Conservation (phyloP, 78 protist species). For the Dictyostelium capitatum region DNA sequence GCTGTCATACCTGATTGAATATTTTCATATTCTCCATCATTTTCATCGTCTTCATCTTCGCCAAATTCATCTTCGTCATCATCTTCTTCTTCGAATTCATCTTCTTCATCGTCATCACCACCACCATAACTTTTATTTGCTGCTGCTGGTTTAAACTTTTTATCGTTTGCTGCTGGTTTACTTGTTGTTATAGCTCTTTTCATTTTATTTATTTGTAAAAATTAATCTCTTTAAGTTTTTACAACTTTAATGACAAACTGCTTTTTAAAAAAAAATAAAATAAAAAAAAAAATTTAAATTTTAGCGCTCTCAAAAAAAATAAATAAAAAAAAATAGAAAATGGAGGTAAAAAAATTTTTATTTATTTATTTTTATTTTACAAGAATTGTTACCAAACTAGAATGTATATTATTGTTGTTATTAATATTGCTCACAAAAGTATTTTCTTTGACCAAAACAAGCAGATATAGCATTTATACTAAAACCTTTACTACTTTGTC, state of each 20-base stretch:
- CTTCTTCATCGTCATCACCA: slow-evolving; percentile 59
- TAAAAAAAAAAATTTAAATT: background rate
- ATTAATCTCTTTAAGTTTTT: background rate
- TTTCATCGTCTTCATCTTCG: slow-evolving; percentile 32
- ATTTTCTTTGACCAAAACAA: no score
- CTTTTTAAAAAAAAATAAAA: background rate
- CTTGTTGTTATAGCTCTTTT: background rate
- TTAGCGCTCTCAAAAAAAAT: background rate
- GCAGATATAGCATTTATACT: no score
- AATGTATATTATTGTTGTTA: no score
- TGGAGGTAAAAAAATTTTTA: background rate
- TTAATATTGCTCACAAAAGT: no score
- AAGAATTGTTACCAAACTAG: no score
- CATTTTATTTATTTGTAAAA: background rate
- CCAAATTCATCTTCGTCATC: slow-evolving; percentile 66
- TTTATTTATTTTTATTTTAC: background rate
- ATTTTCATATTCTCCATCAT: slow-evolving; percentile 35
- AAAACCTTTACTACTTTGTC: no score
- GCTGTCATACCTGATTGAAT: background rate
- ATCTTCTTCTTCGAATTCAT: slow-evolving; percentile 47
- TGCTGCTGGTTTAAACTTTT: slow-evolving; percentile 11
- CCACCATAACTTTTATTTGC: background rate
- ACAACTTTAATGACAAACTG: background rate
- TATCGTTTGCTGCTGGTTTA: background rate
- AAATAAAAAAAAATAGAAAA: background rate